A percentile compares a stretch with the other conserved stretches of the same genome.
These are phyloP conservation scores for Spirogloea muscicola DNA, from an alignment of 139 green algal species.

Conservation along the genomic window DNA sequence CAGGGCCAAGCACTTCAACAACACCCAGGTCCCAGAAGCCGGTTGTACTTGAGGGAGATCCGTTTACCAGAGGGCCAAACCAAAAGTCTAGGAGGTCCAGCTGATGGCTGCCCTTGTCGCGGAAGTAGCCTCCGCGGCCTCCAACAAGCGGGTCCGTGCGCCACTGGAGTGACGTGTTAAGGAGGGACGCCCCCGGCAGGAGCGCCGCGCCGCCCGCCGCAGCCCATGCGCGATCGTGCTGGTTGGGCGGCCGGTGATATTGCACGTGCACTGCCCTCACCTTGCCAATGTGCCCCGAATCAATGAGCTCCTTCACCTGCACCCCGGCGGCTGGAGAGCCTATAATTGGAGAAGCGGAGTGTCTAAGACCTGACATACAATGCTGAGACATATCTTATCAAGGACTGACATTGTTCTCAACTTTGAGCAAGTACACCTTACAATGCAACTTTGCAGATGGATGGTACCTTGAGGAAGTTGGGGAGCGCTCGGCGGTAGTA, in stretches of 20 bases:
- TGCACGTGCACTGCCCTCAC: constrained; percentile 27
- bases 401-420: too few species aligned
- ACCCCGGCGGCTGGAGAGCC: too few species aligned
- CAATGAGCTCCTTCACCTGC: constrained; percentile 15
- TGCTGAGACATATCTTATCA: too few species aligned
- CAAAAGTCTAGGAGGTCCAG: constrained; percentile 14
- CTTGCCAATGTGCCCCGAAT: constrained; percentile 10
- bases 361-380: too few species aligned
- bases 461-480: constrained; percentile 31
- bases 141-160: background rate
- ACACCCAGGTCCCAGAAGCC: too few species aligned
- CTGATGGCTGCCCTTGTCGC: constrained; percentile 37
- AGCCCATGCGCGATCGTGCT: constrained; percentile 19
- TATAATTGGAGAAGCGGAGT: too few species aligned
- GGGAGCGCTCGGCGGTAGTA: constrained; percentile 38
- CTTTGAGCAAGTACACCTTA: too few species aligned
- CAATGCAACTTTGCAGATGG: too few species aligned
- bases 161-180: constrained; percentile 6
- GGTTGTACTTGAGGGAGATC: too few species aligned
- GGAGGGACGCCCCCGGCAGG: constrained; percentile 8
- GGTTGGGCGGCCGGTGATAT: constrained; percentile 31
- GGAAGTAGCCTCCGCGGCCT: constrained; percentile 15
- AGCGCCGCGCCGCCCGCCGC: constrained; percentile 2
- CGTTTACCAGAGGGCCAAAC: constrained; percentile 5
- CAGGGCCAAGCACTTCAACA: too few species aligned